Evolutionary conservation across 2,329 filamentous ascomycete genomes (phyloP), one percentile per base, ranked within the genome.

Genomic region (Pseudogymnoascus sp.): DNA sequence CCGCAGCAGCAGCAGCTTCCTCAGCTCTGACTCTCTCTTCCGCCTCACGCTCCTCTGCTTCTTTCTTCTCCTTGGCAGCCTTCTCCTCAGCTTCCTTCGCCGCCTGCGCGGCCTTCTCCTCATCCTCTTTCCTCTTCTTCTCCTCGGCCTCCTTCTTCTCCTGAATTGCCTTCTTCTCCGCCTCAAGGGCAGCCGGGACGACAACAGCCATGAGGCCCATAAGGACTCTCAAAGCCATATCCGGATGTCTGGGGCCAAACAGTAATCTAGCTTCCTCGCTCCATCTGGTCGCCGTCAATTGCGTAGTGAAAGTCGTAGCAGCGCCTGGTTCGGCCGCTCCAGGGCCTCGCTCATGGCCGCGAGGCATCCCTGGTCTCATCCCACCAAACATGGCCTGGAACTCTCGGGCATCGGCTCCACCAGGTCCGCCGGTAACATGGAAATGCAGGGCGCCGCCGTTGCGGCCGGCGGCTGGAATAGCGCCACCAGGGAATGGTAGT

Each of bases 211-310:
- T 79, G 26, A 99, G 83, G 1, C 85, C 82, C 68, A 84, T 87
- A 67, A 87, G 77, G 14, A 96, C 80, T 62, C 84, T 84, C 65
- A 83, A 80, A 2, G 86, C 83, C 72, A 89, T 89, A 60, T 96
- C 92, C 3, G 83, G 73, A 62, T 87, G 83, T 60, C 77, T 80
- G 21, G 80, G 76, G 26, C 90, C 89, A 74, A 95, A 97, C 0
- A 97, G 81, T 74, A 99, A 86, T 67, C 88, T 87, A 7, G 92
- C 88, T 74, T 97, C 96, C 72, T 97, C 91, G 72, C 90, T 85
- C 88, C 96, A 99, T 66, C 95, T 87, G 62, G 83, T 81, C 63
- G 83, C 79, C 1, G 95, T 97, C 7, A 84, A 81, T 39, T 86
- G 84, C 7, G 91, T 81, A 18, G 81, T 78, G 73, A 97, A 97